Conservation (phyloP, 306 rosid genomes). For the Quercus alba region DNA sequence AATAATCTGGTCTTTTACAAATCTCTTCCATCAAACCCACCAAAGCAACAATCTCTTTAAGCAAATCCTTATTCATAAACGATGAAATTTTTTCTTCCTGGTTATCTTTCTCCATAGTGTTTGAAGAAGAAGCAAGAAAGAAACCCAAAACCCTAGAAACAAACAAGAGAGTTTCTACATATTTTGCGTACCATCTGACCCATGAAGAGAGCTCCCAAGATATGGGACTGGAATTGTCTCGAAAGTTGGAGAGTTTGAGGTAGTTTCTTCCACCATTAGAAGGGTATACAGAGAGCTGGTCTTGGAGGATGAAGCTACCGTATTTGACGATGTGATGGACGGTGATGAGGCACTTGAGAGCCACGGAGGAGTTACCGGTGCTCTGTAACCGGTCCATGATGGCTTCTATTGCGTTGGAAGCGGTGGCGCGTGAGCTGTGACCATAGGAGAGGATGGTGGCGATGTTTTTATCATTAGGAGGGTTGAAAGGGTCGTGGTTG, state of each 20-base stretch:
- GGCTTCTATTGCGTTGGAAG: conserved; percentile 54
- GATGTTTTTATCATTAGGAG: conserved; percentile 52
- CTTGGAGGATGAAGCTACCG: conserved; percentile 83
- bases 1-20: conserved; percentile 41
- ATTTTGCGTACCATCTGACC: conserved; percentile 82
- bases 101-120: conserved; percentile 10
- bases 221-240: conserved; percentile 38
- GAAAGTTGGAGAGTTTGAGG: conserved; percentile 87
- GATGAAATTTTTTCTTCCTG: conserved; percentile 43
- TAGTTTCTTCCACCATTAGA: conserved; percentile 75
- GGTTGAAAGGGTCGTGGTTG: conserved; percentile 57
- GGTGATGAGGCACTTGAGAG: conserved; percentile 81
- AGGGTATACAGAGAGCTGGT: conserved; percentile 81
- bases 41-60: conserved; percentile 51
- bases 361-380: conserved; percentile 76
- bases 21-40: conserved; percentile 42
- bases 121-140: conserved; percentile 34
- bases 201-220: conserved; percentile 77
- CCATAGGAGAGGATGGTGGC: conserved; percentile 60
- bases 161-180: conserved; percentile 52
- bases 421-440: conserved; percentile 75
- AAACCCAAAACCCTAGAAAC: conserved; percentile 51
- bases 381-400: conserved; percentile 80
- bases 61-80: conserved; percentile 35
- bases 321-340: conserved; percentile 57